phyloP scores from a whole-genome alignment of 2,329 filamentous ascomycete genomes.

The Fusarium continuum region DNA sequence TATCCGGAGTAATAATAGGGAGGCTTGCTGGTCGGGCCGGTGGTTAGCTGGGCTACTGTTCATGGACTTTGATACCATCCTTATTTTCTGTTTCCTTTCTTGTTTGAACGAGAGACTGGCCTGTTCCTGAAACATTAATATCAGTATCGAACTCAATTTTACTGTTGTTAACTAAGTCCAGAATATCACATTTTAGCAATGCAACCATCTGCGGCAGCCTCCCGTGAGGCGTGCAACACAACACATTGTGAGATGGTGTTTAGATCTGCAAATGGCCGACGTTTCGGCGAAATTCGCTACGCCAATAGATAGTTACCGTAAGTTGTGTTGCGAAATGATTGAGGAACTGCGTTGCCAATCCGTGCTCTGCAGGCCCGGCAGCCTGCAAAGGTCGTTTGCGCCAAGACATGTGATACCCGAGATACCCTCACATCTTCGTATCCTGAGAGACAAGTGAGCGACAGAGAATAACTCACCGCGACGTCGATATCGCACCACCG shows the following conservation, averaged over 20 bases:
- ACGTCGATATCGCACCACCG: slow-evolving; percentile 30
- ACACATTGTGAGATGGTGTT: not conserved
- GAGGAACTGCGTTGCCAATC: not conserved
- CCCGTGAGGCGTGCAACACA: slow-evolving; percentile 14
- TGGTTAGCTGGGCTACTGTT: not conserved
- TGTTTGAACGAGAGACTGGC: slow-evolving; percentile 1
- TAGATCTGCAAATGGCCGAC: not conserved
- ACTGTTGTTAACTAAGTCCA: slow-evolving; percentile 13
- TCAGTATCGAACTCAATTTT: slow-evolving; percentile 14
- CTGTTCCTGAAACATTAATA: slow-evolving; percentile 19
- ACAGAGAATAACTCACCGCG: not conserved
- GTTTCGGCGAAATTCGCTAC: not conserved
- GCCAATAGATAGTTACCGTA: slow-evolving; percentile 5
- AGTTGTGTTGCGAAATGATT: slow-evolving; percentile 1
- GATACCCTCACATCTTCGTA: slow-evolving; percentile 3
- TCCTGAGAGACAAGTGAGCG: not conserved
- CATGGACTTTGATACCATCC: slow-evolving; percentile 14
- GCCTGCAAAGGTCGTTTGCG: slow-evolving; percentile 7
- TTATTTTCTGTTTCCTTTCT: not conserved
- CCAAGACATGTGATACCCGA: slow-evolving; percentile 22
- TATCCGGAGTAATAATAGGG: not conserved
- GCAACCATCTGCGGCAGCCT: slow-evolving; percentile 20
- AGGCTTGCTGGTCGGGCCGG: slow-evolving; percentile 29
- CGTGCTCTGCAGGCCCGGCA: not conserved
- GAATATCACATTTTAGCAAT: slow-evolving; percentile 6